These are phyloP conservation scores for Fraxinus floribunda DNA, from an alignment of 305 asterid genomes.

Conservation along the genomic window DNA sequence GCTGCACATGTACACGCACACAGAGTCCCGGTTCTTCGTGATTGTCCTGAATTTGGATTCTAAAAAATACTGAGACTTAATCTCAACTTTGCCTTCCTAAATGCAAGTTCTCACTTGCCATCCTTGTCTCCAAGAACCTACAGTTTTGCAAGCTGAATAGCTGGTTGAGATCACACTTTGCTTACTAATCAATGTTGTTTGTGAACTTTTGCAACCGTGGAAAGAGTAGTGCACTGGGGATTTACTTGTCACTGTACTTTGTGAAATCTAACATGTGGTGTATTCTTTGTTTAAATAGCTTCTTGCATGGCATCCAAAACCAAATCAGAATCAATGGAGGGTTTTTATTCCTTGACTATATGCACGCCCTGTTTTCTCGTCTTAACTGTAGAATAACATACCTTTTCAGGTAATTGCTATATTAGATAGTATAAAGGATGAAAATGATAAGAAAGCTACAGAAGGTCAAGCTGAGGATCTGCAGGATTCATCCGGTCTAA, in stretches of 20 bases:
- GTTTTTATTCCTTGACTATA: background rate
- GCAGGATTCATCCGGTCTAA: conserved; percentile 40
- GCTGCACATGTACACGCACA: background rate
- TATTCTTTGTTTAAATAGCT: background rate
- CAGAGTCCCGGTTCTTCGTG: background rate
- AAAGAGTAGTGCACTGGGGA: background rate
- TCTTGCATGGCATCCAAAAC: background rate
- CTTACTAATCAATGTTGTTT: background rate
- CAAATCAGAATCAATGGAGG: background rate
- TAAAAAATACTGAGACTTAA: background rate
- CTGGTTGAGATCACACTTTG: background rate
- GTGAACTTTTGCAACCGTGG: background rate
- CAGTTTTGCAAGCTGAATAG: background rate
- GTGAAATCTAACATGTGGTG: background rate
- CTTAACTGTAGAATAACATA: background rate
- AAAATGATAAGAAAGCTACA: conserved; percentile 42
- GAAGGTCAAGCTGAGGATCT: conserved; percentile 26
- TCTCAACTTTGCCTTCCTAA: background rate
- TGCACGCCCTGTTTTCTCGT: background rate
- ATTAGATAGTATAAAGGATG: conserved; percentile 78
- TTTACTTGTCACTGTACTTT: background rate
- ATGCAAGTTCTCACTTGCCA: background rate
- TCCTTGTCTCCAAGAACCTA: background rate
- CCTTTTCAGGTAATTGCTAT: conserved; percentile 76
- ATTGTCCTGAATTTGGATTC: background rate